phyloP scores from a whole-genome alignment of 176 grass and related monocot genomes.

The Ensete glaucum region DNA sequence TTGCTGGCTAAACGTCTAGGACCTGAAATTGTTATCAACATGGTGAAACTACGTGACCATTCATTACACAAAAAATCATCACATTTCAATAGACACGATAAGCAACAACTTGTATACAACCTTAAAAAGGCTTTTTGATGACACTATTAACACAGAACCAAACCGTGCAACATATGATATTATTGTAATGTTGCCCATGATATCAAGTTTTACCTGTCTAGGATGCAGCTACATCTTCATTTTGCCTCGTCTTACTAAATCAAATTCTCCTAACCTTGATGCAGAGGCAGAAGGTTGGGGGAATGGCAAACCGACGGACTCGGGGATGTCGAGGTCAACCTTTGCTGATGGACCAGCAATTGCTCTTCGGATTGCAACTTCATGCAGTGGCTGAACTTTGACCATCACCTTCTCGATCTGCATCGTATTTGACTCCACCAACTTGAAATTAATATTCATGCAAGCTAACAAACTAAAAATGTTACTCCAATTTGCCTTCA shows the following conservation, averaged over 20 bases:
- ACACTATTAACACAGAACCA: too few relatives aligned
- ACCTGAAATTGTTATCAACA: not conserved
- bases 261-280: constrained; percentile 32
- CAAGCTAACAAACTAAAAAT: not conserved
- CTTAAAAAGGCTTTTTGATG: too few relatives aligned
- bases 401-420: constrained; percentile 66
- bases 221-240: constrained; percentile 14
- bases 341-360: constrained; percentile 27
- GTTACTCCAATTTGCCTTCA: not conserved
- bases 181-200: too few relatives aligned
- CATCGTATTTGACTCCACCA: not conserved
- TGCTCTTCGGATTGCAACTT: constrained; percentile 28
- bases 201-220: too few relatives aligned
- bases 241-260: constrained; percentile 27
- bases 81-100: not conserved
- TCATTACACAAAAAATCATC: not conserved
- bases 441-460: not conserved
- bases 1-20: too few relatives aligned
- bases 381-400: constrained; percentile 35
- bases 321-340: constrained; percentile 67
- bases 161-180: too few relatives aligned
- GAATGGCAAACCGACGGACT: constrained; percentile 52
- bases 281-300: constrained; percentile 19
- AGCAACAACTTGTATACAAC: too few relatives aligned
- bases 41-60: not conserved